Base-by-base conservation (phyloP, 257 asterid genomes). In the Ligustrum vulgare region DNA sequence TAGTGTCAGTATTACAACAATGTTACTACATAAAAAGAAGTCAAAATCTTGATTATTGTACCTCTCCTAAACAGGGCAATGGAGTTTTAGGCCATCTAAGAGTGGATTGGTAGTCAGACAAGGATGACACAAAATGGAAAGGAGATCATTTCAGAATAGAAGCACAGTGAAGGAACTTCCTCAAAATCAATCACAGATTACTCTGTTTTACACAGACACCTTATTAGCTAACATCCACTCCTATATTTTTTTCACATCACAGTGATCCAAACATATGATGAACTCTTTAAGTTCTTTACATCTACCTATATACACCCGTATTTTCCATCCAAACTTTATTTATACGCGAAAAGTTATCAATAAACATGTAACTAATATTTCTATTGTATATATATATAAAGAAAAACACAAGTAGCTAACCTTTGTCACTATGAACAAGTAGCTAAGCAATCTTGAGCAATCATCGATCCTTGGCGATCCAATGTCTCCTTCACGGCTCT, bases 361-460 rank as follows among this genome's bases (percentile, higher is more conserved):
- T n/a, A 60, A 60, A 60, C 34, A 60, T 28, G 16, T 8, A 22
- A 60, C 67, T 60, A 60, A 4, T 25, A 60, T 15, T 45, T 23
- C 28, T 56, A 56, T 0, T 22, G 35, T 23, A 60, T 60, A 60
- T 22, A 11, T 23, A 60, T 60, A 60, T 22, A 11, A 60, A 25
- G 35, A 22, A 60, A 60, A 25, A 25, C 67, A 32, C 10, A 34
- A 60, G 67, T 23, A 60, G 67, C 67, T 60, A 60, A 10, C 67
- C 67, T 60, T 60, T 60, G 67, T 25, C 31, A 60, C 76, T 85
- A 92, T 72, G 87, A 88, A 80, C 96, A 92, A 33, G 93, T 75
- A 33, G 89, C 92, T 33, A 89, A 87, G 80, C 91, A 89, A 67
- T 90, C 91, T 78, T 86, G 94, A 75, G 86, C 71, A 58, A 82